Conservation (phyloP, 208 protist genomes). For the Trypanosoma brucei region DNA sequence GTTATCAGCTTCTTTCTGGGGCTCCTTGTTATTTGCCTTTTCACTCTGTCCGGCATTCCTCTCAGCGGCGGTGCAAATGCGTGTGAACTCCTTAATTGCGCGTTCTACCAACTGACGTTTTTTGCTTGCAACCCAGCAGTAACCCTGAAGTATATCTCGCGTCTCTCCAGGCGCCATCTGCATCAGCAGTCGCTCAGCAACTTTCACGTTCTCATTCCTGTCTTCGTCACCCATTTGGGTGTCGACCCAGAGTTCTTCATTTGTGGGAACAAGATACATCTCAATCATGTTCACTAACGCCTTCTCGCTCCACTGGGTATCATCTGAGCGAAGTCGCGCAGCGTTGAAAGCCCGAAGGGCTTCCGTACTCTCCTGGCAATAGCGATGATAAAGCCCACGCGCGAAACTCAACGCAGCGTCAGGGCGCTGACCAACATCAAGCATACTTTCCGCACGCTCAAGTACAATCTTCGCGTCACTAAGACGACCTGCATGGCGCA, state of each 20-base stretch:
- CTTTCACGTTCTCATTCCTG: slow-evolving; percentile 67
- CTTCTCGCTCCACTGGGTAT: slow-evolving; percentile 75
- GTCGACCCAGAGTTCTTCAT: slow-evolving; percentile 76
- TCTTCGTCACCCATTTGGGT: slow-evolving; percentile 31
- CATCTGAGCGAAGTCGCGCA: slow-evolving; percentile 68
- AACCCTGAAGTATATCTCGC: slow-evolving; percentile 71
- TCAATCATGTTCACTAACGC: slow-evolving; percentile 91
- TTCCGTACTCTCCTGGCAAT: slow-evolving; percentile 72
- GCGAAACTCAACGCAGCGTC: slow-evolving; percentile 82
- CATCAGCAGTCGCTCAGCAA: slow-evolving; percentile 80
- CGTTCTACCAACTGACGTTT: slow-evolving; percentile 54
- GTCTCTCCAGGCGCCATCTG: slow-evolving; percentile 59
- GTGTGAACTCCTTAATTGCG: slow-evolving; percentile 63
- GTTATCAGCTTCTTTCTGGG: slow-evolving; percentile 20
- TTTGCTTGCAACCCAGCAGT: slow-evolving; percentile 68
- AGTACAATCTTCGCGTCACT: slow-evolving; percentile 50
- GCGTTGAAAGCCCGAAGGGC: slow-evolving; percentile 89
- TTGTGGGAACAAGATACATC: slow-evolving; percentile 91
- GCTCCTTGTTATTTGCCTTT: slow-evolving; percentile 5
- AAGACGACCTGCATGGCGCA: slow-evolving; percentile 78
- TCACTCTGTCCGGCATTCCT: neutral
- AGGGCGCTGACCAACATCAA: slow-evolving; percentile 33
- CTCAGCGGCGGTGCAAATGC: slow-evolving; percentile 24
- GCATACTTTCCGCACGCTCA: slow-evolving; percentile 33
- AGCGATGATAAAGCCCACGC: slow-evolving; percentile 75